Evolutionary conservation across 2,329 filamentous ascomycete genomes (phyloP), one percentile per base, ranked within the genome.

Genomic region (Fusarium circinatum): DNA sequence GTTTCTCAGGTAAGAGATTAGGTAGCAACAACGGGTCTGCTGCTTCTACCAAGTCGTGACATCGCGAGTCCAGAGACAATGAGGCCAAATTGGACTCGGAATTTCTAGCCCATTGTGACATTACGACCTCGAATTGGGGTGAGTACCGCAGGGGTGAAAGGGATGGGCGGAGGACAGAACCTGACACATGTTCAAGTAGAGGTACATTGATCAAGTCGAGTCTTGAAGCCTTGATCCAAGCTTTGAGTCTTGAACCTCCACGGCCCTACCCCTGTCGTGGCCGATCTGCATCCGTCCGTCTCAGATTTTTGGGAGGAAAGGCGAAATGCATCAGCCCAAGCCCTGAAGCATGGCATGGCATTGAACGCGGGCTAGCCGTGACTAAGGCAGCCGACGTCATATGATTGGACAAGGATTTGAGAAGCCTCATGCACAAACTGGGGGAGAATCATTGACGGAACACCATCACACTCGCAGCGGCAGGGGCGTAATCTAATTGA

Each of bases 231-330:
- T 38, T 54, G 24, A 54, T 24, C 49, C 18, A 32, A 51, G 48
- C 30, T 57, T 57, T 34, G 39, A 32, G 65, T 42, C 39, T 70
- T 52, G 65, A 70, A 42, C 59, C 55, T 65, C 28, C 28, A 49
- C n/a, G 60, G 67, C 22, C 34, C 8, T 45, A 36, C 76, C 78
- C 78, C 75, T 80, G 79, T 79, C 75, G 70, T 70, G 76, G 69
- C 73, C 77, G 80, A 81, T 81, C 79, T 81, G 78, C 80, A 79
- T 76, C 78, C 79, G 80, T 81, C 78, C 79, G 80, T 81, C 78
- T 81, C 79, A 81, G 80, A 81, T 81, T 80, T 75, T 70, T 76
- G 70, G 73, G 69, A 68, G 70, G 65, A 74, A 67, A 71, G 70
- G 74, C 73, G 68, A 78, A 77, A 76, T 78, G 75, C 76, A 78